A percentile compares a stretch with the other conserved stretches of the same genome.
Evolutionary conservation across 2,329 filamentous ascomycete species (phyloP).

Genomic region (Penicillium sp.): DNA sequence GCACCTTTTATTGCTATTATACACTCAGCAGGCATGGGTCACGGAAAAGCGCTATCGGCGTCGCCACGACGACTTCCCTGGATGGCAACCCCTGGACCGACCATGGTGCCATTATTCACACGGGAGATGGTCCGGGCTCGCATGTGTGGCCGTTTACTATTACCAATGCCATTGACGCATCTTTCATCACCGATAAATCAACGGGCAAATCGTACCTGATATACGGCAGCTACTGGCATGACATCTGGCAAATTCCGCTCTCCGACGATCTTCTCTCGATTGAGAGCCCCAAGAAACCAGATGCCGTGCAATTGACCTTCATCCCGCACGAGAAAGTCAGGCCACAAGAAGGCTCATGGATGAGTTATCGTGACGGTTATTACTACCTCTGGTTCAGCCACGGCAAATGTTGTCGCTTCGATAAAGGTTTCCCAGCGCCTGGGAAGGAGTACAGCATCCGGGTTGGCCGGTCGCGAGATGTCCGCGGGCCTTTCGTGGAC

Average conservation of each 20-base stretch:
- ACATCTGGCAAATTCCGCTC: constrained; percentile 35
- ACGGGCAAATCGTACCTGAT: constrained; percentile 28
- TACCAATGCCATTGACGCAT: constrained; percentile 37
- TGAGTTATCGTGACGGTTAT: constrained; percentile 33
- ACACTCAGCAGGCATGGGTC: constrained; percentile 27
- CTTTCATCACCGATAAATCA: constrained; percentile 27
- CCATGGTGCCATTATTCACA: constrained; percentile 34
- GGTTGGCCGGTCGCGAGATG: constrained; percentile 31
- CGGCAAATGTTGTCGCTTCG: constrained; percentile 37
- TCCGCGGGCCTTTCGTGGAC: constrained; percentile 35
- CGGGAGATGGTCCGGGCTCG: constrained; percentile 24
- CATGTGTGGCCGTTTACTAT: constrained; percentile 28
- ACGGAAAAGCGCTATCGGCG: constrained; percentile 35
- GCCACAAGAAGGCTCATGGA: constrained; percentile 34
- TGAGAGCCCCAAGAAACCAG: constrained; percentile 16
- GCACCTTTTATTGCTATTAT: constrained; percentile 37
- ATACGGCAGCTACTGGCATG: constrained; percentile 36
- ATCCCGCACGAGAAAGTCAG: constrained; percentile 17
- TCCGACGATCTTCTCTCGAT: constrained; percentile 29
- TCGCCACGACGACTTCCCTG: constrained; percentile 29
- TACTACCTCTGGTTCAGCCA: constrained; percentile 41
- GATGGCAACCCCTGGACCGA: constrained; percentile 30
- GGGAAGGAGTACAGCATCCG: constrained; percentile 36
- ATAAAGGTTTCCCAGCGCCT: constrained; percentile 21
- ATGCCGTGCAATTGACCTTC: constrained; percentile 28